Evolutionary conservation across 1,284 basidiomycete species (phyloP), one percentile per base, ranked within the genome.

Genomic region (Hymenochaete sp.): DNA sequence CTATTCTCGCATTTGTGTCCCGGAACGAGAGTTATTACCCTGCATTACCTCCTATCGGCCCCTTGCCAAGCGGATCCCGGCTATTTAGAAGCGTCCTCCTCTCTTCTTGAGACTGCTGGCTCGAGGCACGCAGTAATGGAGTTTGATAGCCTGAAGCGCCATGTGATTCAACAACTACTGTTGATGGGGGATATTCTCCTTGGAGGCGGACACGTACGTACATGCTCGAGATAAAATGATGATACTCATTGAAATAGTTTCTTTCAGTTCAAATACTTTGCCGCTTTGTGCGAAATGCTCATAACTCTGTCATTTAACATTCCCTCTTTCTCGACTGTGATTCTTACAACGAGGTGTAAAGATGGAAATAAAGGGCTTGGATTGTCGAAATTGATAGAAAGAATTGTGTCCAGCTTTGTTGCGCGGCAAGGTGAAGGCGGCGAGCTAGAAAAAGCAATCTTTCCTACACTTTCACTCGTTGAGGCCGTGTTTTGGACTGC

Each of bases 41-140:
- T 86, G 5, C 80, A 83, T 51, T 54, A 67, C 10, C 66, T 86
- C 26, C 60, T 82, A 36, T 65, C 68, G 36, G 57, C 63, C 9
- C 53, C 63, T 5, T 51, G 67, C 10, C 60, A 60, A 2, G 41
- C 39, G 14, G 32, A 42, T 19, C 7, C 36, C 29, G 3, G 46
- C 44, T 72, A 24, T 67, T 64, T 45, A 52, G 51, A 40, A 62
- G 51, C 53, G 4, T 55, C 53, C 35, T 47, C 52, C 8, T 32
- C 40, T 26, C 45, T 56, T 18, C 41, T 56, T 13, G 53, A 52
- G 21, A 45, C 35, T 16, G 45, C 45, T 43, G 40, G 44, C 22
- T 14, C 38, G 16, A 47, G 51, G 24, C 19, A 40, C 31, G 40
- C n/a, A n/a, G n/a, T n/a, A n/a, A n/a, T n/a, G n/a, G n/a, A n/a